These are phyloP conservation scores for Aureobasidium vineae DNA, from an alignment of 2,329 filamentous ascomycete species.

Conservation along the genomic window DNA sequence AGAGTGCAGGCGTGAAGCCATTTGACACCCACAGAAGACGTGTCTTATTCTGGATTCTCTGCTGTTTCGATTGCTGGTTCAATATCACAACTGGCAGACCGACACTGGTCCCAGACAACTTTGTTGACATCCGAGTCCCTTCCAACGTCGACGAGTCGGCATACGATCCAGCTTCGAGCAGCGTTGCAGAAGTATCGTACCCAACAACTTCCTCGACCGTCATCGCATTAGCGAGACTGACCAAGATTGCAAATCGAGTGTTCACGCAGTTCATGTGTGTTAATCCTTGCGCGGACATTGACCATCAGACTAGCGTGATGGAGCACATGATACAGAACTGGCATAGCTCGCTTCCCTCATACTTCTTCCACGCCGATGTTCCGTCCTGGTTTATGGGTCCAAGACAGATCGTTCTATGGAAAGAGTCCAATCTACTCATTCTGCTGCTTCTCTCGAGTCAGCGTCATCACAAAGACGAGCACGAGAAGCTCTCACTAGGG, in stretches of 20 bases:
- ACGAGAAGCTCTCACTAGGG: conserved; percentile 29
- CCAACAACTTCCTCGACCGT: conserved; percentile 30
- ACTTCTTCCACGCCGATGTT: conserved; percentile 29
- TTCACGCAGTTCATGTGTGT: conserved; percentile 29
- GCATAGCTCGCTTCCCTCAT: conserved; percentile 30
- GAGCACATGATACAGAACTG: conserved; percentile 31
- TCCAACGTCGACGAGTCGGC: conserved; percentile 47
- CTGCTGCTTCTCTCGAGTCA: conserved; percentile 30
- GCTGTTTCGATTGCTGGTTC: conserved; percentile 51
- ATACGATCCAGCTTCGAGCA: conserved; percentile 25
- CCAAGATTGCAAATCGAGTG: conserved; percentile 31
- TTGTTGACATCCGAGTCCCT: conserved; percentile 46
- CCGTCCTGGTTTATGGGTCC: conserved; percentile 32
- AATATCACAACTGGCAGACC: conserved; percentile 53
- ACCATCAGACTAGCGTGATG: conserved; percentile 29
- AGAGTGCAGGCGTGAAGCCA: conserved; percentile 40
- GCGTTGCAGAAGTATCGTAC: conserved; percentile 25
- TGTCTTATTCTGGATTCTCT: conserved; percentile 41
- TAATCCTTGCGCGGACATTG: conserved; percentile 26
- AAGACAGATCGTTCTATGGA: conserved; percentile 31
- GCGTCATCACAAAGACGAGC: conserved; percentile 28
- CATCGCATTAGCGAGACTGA: conserved; percentile 30
- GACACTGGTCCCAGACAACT: conserved; percentile 47
- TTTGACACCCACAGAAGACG: conserved; percentile 38
- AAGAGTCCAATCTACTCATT: conserved; percentile 31